phyloP scores from a whole-genome alignment of 2,329 filamentous ascomycete species.

The Myotisia sp. region DNA sequence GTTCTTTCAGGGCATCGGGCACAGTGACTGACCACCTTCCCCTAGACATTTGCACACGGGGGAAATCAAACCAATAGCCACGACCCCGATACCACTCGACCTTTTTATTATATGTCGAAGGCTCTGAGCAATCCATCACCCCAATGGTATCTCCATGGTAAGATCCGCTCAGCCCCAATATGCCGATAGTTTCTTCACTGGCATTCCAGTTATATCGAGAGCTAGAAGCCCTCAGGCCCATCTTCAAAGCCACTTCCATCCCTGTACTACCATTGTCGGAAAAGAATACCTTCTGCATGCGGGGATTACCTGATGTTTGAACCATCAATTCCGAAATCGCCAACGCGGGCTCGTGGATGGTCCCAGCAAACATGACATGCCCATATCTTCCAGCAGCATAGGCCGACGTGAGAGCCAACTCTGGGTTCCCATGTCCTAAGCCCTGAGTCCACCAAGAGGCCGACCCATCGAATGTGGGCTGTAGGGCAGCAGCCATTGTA shows the following conservation, averaged over 20 bases:
- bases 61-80: constrained; percentile 71
- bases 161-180: constrained; percentile 62
- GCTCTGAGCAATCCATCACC: constrained; percentile 73
- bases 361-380: constrained; percentile 74
- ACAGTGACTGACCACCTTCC: constrained; percentile 53
- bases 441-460: constrained; percentile 90
- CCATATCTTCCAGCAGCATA: constrained; percentile 74
- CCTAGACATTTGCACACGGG: constrained; percentile 50
- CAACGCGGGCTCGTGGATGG: constrained; percentile 65
- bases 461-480: constrained; percentile 64
- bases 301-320: constrained; percentile 44
- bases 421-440: constrained; percentile 62
- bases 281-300: constrained; percentile 60
- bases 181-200: constrained; percentile 43
- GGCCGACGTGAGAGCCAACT: constrained; percentile 58
- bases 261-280: constrained; percentile 76
- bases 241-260: constrained; percentile 72
- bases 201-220: constrained; percentile 52
- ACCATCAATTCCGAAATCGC: constrained; percentile 53
- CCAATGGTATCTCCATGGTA: constrained; percentile 85
- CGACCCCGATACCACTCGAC: constrained; percentile 74
- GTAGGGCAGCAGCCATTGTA: constrained; percentile 29
- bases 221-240: constrained; percentile 59
- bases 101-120: constrained; percentile 62
- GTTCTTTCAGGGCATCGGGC: constrained; percentile 35